Conservation (phyloP, 2,329 filamentous ascomycete genomes). For the Epichloe scottii region DNA sequence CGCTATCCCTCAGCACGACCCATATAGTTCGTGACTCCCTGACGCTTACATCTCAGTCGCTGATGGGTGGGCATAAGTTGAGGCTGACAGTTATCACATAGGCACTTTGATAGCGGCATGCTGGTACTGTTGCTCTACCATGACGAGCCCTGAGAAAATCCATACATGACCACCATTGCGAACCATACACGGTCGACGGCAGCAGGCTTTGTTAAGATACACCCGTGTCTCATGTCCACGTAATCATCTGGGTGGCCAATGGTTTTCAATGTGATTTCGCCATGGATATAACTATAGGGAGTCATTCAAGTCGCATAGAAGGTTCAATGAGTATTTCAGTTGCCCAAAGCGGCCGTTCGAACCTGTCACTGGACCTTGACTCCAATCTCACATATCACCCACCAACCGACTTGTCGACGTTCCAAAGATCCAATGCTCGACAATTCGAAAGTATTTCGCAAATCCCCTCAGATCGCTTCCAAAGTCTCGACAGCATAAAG, state of each 20-base stretch:
- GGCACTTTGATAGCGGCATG: background rate
- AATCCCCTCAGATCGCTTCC: background rate
- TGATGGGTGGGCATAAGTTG: conserved; percentile 1
- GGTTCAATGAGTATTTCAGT: background rate
- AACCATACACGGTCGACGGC: conserved; percentile 4
- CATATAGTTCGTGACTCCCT: conserved; percentile 8
- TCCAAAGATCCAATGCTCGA: background rate
- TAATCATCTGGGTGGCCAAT: conserved; percentile 2
- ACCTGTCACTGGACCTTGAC: conserved; percentile 7
- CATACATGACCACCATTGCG: conserved; percentile 3
- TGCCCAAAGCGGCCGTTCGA: background rate
- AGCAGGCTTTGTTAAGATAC: conserved; percentile 1
- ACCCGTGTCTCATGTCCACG: conserved; percentile 1
- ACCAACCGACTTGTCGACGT: background rate
- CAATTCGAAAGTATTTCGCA: conserved; percentile 26
- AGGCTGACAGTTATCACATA: conserved; percentile 6
- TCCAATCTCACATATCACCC: conserved; percentile 1
- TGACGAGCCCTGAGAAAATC: background rate
- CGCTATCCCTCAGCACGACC: background rate
- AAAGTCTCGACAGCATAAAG: conserved; percentile 9
- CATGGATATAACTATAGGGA: conserved; percentile 4
- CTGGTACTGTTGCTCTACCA: background rate
- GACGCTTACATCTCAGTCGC: conserved; percentile 8
- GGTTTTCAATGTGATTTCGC: conserved; percentile 1
- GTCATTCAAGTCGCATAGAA: background rate